A percentile compares a stretch with the other conserved stretches of the same genome.
These are phyloP conservation scores for Gossypium australe DNA, from an alignment of 345 rosid species.

Conservation along the genomic window DNA sequence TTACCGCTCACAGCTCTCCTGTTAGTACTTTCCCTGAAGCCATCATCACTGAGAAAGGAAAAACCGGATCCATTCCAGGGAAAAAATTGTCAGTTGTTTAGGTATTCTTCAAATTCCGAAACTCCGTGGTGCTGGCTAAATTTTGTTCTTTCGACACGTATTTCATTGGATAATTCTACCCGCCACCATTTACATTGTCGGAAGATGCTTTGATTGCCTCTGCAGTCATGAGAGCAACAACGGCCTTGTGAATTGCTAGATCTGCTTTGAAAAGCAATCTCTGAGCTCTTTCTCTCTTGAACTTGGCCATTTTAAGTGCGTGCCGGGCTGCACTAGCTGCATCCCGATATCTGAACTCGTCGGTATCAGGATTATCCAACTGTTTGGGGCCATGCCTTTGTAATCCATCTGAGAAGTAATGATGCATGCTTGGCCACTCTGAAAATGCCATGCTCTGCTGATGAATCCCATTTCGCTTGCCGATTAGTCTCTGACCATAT, in stretches of 20 bases:
- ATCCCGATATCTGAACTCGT: slow-evolving; percentile 59
- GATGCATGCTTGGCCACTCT: slow-evolving; percentile 47
- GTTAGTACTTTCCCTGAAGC: neutral
- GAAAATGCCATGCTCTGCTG: slow-evolving; percentile 42
- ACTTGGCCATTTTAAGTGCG: slow-evolving; percentile 58
- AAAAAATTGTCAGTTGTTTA: slow-evolving; percentile 4
- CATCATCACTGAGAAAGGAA: neutral
- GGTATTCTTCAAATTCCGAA: slow-evolving; percentile 7
- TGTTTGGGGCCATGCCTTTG: slow-evolving; percentile 36
- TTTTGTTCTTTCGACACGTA: slow-evolving; percentile 14
- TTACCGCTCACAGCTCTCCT: neutral
- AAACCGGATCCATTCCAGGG: neutral
- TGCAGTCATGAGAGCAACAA: slow-evolving; percentile 76
- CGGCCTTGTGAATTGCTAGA: slow-evolving; percentile 87
- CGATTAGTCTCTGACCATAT: slow-evolving; percentile 32
- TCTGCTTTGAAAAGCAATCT: slow-evolving; percentile 74
- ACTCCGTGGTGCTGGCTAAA: slow-evolving; percentile 11
- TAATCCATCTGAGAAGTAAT: slow-evolving; percentile 30
- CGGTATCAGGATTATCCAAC: slow-evolving; percentile 45
- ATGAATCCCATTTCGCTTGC: slow-evolving; percentile 39
- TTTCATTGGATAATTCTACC: slow-evolving; percentile 20
- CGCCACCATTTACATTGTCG: slow-evolving; percentile 36
- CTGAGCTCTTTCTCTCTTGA: slow-evolving; percentile 80
- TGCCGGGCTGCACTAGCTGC: slow-evolving; percentile 72
- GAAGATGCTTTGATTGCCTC: slow-evolving; percentile 69